phyloP scores from a whole-genome alignment of 306 rosid genomes.

The Geum urbanum region DNA sequence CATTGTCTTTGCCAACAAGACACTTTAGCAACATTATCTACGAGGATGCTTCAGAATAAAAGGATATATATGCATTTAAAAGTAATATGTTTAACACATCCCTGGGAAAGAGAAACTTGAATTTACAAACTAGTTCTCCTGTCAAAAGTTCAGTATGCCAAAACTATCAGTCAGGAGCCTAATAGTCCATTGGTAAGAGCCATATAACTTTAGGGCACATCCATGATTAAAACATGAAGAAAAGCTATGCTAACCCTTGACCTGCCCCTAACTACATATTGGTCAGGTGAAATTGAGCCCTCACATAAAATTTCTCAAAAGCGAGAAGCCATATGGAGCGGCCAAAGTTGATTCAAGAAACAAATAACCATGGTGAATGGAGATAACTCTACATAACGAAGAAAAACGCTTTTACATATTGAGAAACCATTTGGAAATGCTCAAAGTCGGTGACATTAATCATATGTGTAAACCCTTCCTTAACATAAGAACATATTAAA shows the following conservation, averaged over 20 bases:
- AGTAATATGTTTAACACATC: too few relatives aligned
- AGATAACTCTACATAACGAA: neutral
- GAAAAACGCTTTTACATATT: neutral
- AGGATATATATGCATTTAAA: neutral
- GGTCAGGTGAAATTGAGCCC: conserved; percentile 13
- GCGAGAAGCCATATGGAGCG: conserved; percentile 6
- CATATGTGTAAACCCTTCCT: conserved; percentile 7
- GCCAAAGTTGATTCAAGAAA: neutral
- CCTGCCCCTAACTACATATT: conserved; percentile 5
- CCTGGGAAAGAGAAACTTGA: too few relatives aligned
- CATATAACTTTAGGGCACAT: neutral
- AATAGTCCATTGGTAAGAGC: neutral
- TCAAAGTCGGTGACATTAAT: neutral
- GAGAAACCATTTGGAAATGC: neutral
- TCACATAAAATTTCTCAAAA: neutral
- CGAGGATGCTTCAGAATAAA: neutral
- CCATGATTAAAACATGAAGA: conserved; percentile 2
- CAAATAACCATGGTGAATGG: neutral
- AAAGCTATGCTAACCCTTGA: neutral
- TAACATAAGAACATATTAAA: neutral
- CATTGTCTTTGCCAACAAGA: neutral
- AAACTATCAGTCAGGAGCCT: too few relatives aligned
- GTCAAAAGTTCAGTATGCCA: too few relatives aligned
- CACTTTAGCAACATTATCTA: neutral
- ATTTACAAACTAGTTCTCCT: neutral